phyloP scores from a whole-genome alignment of 495 filamentous ascomycete species.

The Thozetella sp. region DNA sequence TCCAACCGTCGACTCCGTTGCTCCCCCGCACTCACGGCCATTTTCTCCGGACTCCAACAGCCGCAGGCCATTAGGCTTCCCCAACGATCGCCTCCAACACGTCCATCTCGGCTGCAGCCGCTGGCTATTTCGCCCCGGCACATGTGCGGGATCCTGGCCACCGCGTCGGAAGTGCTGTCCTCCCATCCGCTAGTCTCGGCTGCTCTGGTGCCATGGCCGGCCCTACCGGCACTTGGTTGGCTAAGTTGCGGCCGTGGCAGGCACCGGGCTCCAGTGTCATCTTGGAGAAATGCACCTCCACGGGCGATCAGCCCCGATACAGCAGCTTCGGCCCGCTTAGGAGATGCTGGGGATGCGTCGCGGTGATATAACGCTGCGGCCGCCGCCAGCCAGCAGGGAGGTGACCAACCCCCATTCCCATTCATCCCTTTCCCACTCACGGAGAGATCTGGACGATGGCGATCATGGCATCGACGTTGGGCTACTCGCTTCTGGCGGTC shows the following conservation, averaged over 20 bases:
- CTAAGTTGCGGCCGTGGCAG: neutral
- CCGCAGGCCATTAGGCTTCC: neutral
- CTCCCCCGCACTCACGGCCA: neutral
- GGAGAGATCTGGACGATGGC: constrained; percentile 36
- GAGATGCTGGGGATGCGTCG: too few relatives aligned
- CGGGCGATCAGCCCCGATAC: too few relatives aligned
- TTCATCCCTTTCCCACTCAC: too few relatives aligned
- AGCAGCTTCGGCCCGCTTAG: too few relatives aligned
- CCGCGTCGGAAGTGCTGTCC: neutral
- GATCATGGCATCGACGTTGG: constrained; percentile 18
- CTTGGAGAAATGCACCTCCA: neutral
- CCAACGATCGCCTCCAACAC: neutral
- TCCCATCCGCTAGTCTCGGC: neutral
- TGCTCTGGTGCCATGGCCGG: neutral
- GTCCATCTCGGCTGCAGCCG: neutral
- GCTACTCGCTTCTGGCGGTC: constrained; percentile 14
- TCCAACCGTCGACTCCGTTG: neutral
- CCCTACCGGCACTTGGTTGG: neutral
- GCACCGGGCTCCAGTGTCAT: neutral
- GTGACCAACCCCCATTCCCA: too few relatives aligned
- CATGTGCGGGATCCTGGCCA: neutral
- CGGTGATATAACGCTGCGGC: too few relatives aligned
- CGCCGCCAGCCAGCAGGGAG: too few relatives aligned
- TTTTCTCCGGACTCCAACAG: neutral
- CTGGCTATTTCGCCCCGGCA: neutral